Conservation (phyloP, 768 basidiomycete species). For the Sporobolomyces phaffii region DNA sequence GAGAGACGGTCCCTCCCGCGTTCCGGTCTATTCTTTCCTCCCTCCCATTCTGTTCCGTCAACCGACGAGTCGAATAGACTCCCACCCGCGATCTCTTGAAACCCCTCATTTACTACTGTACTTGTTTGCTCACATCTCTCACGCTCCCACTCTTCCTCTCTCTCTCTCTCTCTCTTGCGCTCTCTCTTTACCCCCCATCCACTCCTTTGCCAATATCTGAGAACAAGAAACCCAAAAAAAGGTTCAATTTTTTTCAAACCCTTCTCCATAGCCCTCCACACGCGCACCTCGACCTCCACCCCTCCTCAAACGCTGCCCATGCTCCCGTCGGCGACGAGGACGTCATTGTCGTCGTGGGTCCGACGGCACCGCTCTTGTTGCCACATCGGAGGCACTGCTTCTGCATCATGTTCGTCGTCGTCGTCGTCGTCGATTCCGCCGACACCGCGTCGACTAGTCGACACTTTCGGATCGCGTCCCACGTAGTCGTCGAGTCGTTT, state of each 20-base stretch:
- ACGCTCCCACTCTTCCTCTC: no score
- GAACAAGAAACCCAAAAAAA: no score
- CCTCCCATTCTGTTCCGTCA: not conserved
- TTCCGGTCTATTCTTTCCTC: no score
- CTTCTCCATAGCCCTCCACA: slow-evolving; percentile 8
- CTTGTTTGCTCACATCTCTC: no score
- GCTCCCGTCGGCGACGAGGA: not conserved
- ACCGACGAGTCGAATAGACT: no score
- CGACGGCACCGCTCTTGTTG: slow-evolving; percentile 5
- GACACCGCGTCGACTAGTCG: not conserved
- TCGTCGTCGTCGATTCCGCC: not conserved
- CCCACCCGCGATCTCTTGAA: no score
- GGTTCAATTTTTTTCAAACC: not conserved
- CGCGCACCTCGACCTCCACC: slow-evolving; percentile 4
- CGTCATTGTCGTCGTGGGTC: not conserved
- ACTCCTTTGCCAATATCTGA: no score
- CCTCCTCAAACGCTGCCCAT: slow-evolving; percentile 1
- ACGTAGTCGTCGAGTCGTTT: not conserved
- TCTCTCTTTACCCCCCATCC: no score
- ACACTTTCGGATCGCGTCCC: slow-evolving; percentile 1
- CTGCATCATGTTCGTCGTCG: not conserved
- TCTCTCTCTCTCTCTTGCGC: no score
- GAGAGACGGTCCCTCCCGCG: no score
- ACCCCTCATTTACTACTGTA: not conserved
- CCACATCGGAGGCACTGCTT: slow-evolving; percentile 10